phyloP scores from a whole-genome alignment of 2,329 filamentous ascomycete species.

The Cercospora zeae-maydis region DNA sequence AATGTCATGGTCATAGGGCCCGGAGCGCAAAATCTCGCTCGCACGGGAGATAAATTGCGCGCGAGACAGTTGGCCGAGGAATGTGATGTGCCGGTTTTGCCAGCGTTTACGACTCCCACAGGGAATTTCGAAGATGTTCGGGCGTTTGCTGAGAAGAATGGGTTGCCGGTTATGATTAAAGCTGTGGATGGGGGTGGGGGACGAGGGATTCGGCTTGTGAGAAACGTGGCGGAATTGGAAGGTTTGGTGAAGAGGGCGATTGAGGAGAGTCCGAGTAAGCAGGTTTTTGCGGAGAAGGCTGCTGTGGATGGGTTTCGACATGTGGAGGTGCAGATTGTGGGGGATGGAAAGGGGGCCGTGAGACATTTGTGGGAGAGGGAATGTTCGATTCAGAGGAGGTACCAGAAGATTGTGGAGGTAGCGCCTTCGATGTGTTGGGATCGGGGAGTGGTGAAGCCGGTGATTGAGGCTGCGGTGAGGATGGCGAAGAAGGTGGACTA shows the following conservation, averaged over 20 bases:
- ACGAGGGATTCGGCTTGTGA: constrained; percentile 56
- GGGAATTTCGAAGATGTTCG: constrained; percentile 43
- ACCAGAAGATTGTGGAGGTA: constrained; percentile 60
- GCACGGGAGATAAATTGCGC: constrained; percentile 56
- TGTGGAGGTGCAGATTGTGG: constrained; percentile 59
- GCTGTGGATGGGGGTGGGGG: constrained; percentile 63
- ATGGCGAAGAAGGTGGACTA: constrained; percentile 55
- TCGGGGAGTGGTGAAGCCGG: constrained; percentile 45
- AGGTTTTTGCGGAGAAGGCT: constrained; percentile 60
- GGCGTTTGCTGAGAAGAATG: constrained; percentile 56
- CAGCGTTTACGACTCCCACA: constrained; percentile 48
- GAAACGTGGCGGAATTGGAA: constrained; percentile 43
- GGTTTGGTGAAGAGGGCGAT: constrained; percentile 50
- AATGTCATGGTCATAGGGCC: constrained; percentile 53
- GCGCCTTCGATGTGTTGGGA: constrained; percentile 53
- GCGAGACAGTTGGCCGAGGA: constrained; percentile 51
- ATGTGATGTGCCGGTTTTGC: constrained; percentile 52
- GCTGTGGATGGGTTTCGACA: constrained; percentile 60
- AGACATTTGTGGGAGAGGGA: constrained; percentile 59
- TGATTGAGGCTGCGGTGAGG: constrained; percentile 53
- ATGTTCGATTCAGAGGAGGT: constrained; percentile 58
- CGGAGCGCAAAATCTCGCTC: constrained; percentile 54
- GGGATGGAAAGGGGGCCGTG: constrained; percentile 52
- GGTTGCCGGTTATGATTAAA: constrained; percentile 60
- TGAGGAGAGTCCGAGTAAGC: constrained; percentile 56